Evolutionary conservation across 2,329 filamentous ascomycete species (phyloP), one percentile per base, ranked within the genome.

Genomic region (Pseudocercospora cruenta): DNA sequence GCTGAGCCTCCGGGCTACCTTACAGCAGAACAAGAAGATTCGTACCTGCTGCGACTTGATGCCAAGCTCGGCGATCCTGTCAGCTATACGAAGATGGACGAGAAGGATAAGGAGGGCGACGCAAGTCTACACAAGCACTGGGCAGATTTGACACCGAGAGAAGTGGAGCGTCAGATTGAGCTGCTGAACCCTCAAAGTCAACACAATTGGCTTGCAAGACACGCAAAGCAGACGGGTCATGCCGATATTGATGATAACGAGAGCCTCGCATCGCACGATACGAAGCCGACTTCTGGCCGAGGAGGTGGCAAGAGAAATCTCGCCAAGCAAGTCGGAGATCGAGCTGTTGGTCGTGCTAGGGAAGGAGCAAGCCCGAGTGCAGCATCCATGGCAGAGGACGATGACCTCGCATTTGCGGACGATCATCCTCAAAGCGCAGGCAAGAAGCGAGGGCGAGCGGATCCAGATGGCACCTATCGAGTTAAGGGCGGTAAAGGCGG

Each of bases 101-200:
- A 58, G 31, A 67, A 66, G 54, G 66, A 67, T 47, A 65, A 70
- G 60, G 67, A 69, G 14, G 65, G 63, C 5, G 39, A 33, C 16
- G 36, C 57, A 6, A 72, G 74, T 9, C 39, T 43, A 8, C 69
- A 71, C 22, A 73, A 72, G 60, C 79, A 69, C 75, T 72, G 73
- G 67, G 76, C 77, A 64, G 80, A 76, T 5, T 66, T 78, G 58
- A 82, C 74, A 53, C 77, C 83, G 49, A 82, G 83, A 72, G 77
- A 81, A 60, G 80, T 83, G 65, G 82, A 87, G 36, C 70, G 76
- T 26, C 73, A 76, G 60, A 78, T 84, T 51, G 84, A 88, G 63
- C 79, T 93, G 24, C 87, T 87, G 60, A 98, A 98, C 77, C 93
- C 94, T 0, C 91, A 93, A 49, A 96, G 92, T 66, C 94, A 97